Base-by-base conservation (phyloP, 106 monocot genomes). In the Acorus calamus region DNA sequence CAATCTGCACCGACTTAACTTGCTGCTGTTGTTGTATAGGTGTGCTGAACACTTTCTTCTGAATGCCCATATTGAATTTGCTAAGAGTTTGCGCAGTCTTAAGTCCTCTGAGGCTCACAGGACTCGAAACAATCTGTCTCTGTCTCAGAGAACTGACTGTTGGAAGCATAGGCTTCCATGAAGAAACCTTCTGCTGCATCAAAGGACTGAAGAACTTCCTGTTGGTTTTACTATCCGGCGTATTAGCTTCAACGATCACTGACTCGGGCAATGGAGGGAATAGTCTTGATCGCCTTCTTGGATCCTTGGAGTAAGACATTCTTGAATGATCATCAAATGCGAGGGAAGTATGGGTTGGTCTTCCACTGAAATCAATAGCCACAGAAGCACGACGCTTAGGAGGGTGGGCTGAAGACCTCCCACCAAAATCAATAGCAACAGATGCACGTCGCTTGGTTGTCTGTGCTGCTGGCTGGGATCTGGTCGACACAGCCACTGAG, bases 41-140 rank as follows among this genome's bases (percentile, higher is more conserved):
- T 2, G 94, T 80, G 13, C 79, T 53, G 6, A 81, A 28, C 11
- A 94, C 60, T 72, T 87, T 78, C 57, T 88, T 96, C 67, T 96
- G 90, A 44, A 96, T 57, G 49, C 84, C 87, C 67, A 84, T 91
- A 47, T 87, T 77, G 46, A 81, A 42, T 56, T 83, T 90, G 69
- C 62, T 74, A 11, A 55, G 50, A 10, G 73, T 54, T 47, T 66
- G 64, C 3, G 65, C 8, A 60, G 47, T 62, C 60, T 44, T 64
- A 8, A 28, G 6, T 43, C 52, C 45, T 46, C 53, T 69, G 11
- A 48, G 59, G 47, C 13, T 58, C 6, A 46, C 60, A 46, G 83
- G 77, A 62, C 80, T 83, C 3, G 73, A 74, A 47, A 72, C 13
- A 11, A 80, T 42, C 1, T 70, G 79, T 53, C 76, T 79, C 46